Conservation (phyloP, 768 basidiomycete species). For the Boletus vermiculosoides region DNA sequence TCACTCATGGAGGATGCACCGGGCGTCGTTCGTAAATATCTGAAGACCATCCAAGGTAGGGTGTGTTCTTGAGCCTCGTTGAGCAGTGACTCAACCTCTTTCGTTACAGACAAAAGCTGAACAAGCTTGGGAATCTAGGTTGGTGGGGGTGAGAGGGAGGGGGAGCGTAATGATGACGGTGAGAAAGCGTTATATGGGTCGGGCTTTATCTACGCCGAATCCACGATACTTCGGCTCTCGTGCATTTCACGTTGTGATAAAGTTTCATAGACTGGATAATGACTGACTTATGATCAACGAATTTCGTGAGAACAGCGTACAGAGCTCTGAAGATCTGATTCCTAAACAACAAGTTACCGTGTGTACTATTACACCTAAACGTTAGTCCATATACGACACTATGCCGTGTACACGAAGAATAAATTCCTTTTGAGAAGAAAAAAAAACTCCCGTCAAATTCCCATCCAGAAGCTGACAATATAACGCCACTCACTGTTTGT, state of each 20-base stretch:
- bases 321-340: conserved; percentile 2
- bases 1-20: conserved; percentile 52
- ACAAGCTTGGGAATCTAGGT: not conserved
- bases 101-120: conserved; percentile 8
- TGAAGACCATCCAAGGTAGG: conserved; percentile 16
- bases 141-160: conserved; percentile 1
- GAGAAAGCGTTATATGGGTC: conserved; percentile 5
- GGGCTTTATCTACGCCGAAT: conserved; percentile 11
- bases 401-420: conserved; percentile 59
- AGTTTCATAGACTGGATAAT: conserved; percentile 6
- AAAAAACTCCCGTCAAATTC: conserved; percentile 4
- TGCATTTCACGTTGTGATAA: conserved; percentile 13
- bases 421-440: conserved; percentile 45
- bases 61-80: not conserved
- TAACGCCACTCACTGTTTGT: conserved; percentile 50
- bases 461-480: not conserved
- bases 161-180: not conserved
- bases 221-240: not conserved
- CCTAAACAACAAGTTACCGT: not conserved
- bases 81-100: not conserved
- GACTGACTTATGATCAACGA: not conserved
- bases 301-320: not conserved
- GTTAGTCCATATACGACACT: conserved; percentile 3
- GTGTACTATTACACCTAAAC: not conserved
- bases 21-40: conserved; percentile 41